These are phyloP conservation scores for Pseudomicrostroma phylloplanum DNA, from an alignment of 1,284 basidiomycete genomes.

Conservation along the genomic window DNA sequence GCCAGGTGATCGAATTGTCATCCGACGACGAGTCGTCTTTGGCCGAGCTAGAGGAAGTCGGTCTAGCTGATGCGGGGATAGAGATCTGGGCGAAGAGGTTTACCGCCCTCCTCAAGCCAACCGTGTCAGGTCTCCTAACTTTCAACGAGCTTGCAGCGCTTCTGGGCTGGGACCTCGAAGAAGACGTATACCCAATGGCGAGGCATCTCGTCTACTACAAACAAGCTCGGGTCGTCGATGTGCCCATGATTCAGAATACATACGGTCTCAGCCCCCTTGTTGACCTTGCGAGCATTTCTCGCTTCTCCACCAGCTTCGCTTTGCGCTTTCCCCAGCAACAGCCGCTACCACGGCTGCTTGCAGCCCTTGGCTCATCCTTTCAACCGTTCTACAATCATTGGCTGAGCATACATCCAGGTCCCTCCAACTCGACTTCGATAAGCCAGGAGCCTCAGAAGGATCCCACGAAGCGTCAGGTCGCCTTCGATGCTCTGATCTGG, in stretches of 20 bases:
- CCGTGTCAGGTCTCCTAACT: constrained; percentile 13
- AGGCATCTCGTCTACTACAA: constrained; percentile 83
- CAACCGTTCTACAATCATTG: constrained; percentile 3
- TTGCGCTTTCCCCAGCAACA: constrained; percentile 8
- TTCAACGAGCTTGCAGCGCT: constrained; percentile 77
- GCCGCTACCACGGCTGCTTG: constrained; percentile 40
- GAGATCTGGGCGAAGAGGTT: constrained; percentile 29
- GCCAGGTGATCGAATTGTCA: neutral
- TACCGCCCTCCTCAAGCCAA: constrained; percentile 22
- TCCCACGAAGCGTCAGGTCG: constrained; percentile 34
- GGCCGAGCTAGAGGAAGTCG: neutral
- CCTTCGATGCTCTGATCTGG: constrained; percentile 81
- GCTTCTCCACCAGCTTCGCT: constrained; percentile 1
- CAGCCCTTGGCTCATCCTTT: neutral
- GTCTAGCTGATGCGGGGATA: constrained; percentile 19
- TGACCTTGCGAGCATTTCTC: constrained; percentile 20
- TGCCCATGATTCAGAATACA: constrained; percentile 74
- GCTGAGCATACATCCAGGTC: neutral
- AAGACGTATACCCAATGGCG: constrained; percentile 77
- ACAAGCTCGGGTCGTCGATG: constrained; percentile 80
- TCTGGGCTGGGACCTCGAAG: constrained; percentile 77
- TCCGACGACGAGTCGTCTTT: neutral
- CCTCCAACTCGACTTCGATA: neutral
- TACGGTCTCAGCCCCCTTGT: constrained; percentile 58
- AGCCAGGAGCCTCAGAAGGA: neutral